phyloP scores from a whole-genome alignment of 2,329 filamentous ascomycete genomes.

The Davidsoniella neocaledoniae region DNA sequence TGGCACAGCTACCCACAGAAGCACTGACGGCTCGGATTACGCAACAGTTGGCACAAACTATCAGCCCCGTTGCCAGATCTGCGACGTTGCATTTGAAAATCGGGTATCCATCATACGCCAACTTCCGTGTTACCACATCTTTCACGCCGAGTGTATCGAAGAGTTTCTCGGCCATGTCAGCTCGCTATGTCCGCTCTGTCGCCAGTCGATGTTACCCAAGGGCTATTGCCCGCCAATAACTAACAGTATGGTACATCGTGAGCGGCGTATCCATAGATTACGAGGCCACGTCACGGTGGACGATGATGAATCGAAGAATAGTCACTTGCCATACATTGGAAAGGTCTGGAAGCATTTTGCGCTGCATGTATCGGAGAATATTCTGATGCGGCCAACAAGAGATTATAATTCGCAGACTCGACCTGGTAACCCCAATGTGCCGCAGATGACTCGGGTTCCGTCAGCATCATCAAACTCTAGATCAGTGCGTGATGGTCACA shows the following conservation, averaged over 20 bases:
- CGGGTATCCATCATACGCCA: slow-evolving; percentile 61
- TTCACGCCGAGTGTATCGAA: slow-evolving; percentile 84
- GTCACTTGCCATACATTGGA: too few relatives aligned
- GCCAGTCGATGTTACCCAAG: slow-evolving; percentile 58
- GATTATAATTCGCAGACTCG: too few relatives aligned
- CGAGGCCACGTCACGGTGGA: slow-evolving; percentile 35
- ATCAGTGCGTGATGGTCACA: too few relatives aligned
- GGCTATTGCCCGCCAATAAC: slow-evolving; percentile 56
- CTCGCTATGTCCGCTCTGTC: slow-evolving; percentile 83
- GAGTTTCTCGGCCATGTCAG: slow-evolving; percentile 62
- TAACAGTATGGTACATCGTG: slow-evolving; percentile 71
- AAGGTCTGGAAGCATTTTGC: too few relatives aligned
- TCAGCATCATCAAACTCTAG: too few relatives aligned
- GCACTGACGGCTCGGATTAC: slow-evolving; percentile 5
- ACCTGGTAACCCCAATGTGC: too few relatives aligned
- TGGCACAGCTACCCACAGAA: slow-evolving; percentile 15
- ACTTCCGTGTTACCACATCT: slow-evolving; percentile 80
- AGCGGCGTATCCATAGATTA: slow-evolving; percentile 49
- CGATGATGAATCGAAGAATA: slow-evolving; percentile 16
- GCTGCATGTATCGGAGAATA: too few relatives aligned
- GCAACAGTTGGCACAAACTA: slow-evolving; percentile 34
- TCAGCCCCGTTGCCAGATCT: slow-evolving; percentile 81
- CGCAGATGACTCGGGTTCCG: too few relatives aligned
- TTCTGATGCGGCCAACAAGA: too few relatives aligned
- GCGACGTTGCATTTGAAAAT: slow-evolving; percentile 61